Base-by-base conservation (phyloP, 2,329 filamentous ascomycete genomes). In the Curvularia verruculosa region DNA sequence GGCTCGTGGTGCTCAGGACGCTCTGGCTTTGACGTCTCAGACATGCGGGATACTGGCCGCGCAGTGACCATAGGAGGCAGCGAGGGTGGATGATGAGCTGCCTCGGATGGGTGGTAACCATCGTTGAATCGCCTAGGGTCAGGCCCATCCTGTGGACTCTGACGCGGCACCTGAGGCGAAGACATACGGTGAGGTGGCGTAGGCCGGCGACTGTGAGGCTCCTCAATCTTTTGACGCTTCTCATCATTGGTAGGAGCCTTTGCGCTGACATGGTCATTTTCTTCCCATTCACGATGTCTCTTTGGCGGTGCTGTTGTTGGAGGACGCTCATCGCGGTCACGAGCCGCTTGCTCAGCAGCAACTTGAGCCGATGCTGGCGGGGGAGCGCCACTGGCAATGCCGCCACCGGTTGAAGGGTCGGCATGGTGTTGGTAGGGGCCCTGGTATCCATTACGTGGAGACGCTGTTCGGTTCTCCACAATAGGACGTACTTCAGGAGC, bases 201-300 rank as follows among this genome's bases (percentile, higher is more conserved):
- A 5, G 77, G 72, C 41, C 92, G 88, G 58, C 92, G 90, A 71
- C 90, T 88, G 59, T 88, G 87, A 72, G 91, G 85, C 69, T 97
- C 92, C 37, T 96, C 92, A 64, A 97, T 83, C 52, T 92, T 90
- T 56, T 91, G 91, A 41, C 94, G 88, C 63, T 85, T 92, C 75
- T 97, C 93, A 5, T 98, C 94, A 37, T 88, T 96, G 9, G 91
- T 89, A 12, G 75, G 73, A 59, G 90, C 87, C 80, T 97, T 97
- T 81, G 97, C 96, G 43, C 83, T 82, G 3, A 87, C 58, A 4
- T 72, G 79, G 21, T 86, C 80, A 34, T 96, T 92, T 34, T 94
- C 89, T 65, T 98, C 95, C 93, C 95, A 97, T 71, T 98, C 95
- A 47, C 93, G 88, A 75, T 88, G 84, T 56, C 95, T 87, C 83